These are phyloP conservation scores for Anthracocystis panici-leucophaei DNA, from an alignment of 1,284 basidiomycete genomes.

Conservation along the genomic window DNA sequence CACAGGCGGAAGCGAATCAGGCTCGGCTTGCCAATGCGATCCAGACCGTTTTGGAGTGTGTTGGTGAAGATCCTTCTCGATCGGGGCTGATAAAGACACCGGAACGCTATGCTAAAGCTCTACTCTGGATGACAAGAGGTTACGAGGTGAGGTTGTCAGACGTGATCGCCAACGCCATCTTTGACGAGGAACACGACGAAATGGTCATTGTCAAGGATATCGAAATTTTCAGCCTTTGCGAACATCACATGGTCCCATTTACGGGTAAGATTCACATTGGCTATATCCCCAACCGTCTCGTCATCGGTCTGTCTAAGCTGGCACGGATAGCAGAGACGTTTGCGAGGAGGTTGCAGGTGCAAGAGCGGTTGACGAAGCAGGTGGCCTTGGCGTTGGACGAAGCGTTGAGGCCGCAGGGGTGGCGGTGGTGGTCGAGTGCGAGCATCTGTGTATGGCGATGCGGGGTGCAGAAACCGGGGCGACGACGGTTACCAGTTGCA, in stretches of 20 bases:
- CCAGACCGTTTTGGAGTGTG: conserved; percentile 92
- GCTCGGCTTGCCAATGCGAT: conserved; percentile 84
- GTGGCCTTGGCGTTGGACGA: conserved; percentile 97
- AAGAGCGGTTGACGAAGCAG: conserved; percentile 97
- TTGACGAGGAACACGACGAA: conserved; percentile 99
- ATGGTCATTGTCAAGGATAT: conserved; percentile 99
- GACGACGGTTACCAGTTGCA: conserved; percentile 95
- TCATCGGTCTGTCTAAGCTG: conserved; percentile 96
- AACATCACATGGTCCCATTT: conserved; percentile 99
- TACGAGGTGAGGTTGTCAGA: conserved; percentile 96
- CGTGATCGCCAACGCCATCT: conserved; percentile 98
- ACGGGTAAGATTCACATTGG: conserved; percentile 83
- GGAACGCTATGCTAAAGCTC: conserved; percentile 93
- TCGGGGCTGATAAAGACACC: conserved; percentile 92
- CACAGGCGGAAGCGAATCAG: conserved; percentile 56
- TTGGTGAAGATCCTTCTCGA: conserved; percentile 96
- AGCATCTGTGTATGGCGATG: conserved; percentile 99
- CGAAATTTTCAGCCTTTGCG: conserved; percentile 95
- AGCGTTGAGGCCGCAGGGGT: conserved; percentile 97
- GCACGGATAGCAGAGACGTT: conserved; percentile 98
- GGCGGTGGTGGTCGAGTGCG: conserved; percentile 83
- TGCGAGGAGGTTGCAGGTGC: conserved; percentile 92
- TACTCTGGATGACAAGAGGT: conserved; percentile 99
- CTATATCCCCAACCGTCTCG: conserved; percentile 95
- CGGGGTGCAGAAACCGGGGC: conserved; percentile 98